Evolutionary conservation across 495 filamentous ascomycete genomes (phyloP), one percentile per base, ranked within the genome.

Genomic region (Hypomontagnella monticulosa): DNA sequence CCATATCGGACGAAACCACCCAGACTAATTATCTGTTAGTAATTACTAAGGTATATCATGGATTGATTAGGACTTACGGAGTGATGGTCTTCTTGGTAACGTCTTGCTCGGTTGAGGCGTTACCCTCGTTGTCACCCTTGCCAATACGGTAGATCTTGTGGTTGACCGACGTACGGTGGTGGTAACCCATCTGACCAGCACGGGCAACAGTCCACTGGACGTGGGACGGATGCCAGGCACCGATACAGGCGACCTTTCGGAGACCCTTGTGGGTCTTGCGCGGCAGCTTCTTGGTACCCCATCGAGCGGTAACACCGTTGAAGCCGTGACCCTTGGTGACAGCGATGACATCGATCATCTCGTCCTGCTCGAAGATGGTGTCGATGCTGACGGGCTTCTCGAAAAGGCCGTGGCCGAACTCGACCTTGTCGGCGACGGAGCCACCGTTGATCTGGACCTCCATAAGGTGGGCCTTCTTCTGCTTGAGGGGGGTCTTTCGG

Each of bases 201-300:
- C 96, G 96, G 78, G 95, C 96, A 84, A 99, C 96, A 81, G 96
- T 98, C 96, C 96, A 99, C 88, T 99, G 96, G 85, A 99, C 96
- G 91, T 99, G 96, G 81, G 90, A 93, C 77, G 96, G 96, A 89
- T 99, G 96, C 96, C 96, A 99, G 71, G 96, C 96, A 88, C 96
- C 96, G 80, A 99, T 99, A 96, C 96, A 99, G 75, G 96, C 96
- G 75, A 99, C 96, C 90, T 99, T 99, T 73, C 96, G 90, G 76
- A 99, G 91, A 93, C 96, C 96, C 89, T 99, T 99, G 89, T 99
- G 96, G 69, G 96, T 99, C 92, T 99, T 99, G 76, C 96, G 91
- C 70, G 96, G 96, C 70, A 99, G 91, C 92, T 99, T 99, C 91
- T 97, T 99, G 80, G 96, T 99, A 70, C 96, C 96, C 96, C 96